Evolutionary conservation across 2,329 filamentous ascomycete species (phyloP).

Genomic region (Emergomyces orientalis): DNA sequence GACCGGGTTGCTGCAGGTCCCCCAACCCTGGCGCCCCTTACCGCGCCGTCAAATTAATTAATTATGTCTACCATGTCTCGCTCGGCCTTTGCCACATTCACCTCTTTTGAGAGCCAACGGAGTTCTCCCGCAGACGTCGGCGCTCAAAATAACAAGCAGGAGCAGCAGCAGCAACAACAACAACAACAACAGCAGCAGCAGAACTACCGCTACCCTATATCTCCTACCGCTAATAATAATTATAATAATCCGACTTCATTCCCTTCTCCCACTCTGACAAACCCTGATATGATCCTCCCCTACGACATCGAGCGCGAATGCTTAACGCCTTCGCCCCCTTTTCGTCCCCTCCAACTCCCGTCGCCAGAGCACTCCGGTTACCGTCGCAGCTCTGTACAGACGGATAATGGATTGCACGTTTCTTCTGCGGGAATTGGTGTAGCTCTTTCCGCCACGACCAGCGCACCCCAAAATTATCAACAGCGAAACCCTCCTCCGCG

Average conservation of each 20-base stretch:
- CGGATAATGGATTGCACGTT: background rate
- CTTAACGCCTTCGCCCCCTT: conserved; percentile 46
- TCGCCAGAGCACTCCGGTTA: conserved; percentile 32
- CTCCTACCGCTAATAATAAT: conserved; percentile 2
- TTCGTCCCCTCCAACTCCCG: conserved; percentile 40
- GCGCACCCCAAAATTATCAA: conserved; percentile 11
- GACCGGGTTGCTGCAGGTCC: conserved; percentile 7
- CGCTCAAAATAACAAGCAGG: background rate
- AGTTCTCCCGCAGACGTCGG: background rate
- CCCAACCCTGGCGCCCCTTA: background rate
- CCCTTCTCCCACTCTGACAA: conserved; percentile 77
- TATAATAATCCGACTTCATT: background rate
- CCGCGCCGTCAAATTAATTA: background rate
- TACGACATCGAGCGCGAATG: conserved; percentile 48
- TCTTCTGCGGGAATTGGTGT: conserved; percentile 8
- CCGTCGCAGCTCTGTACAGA: conserved; percentile 15
- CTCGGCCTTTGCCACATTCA: background rate
- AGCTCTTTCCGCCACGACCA: conserved; percentile 14
- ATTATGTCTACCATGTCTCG: conserved; percentile 3
- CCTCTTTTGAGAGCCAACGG: conserved; percentile 5
- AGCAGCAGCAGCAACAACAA: background rate
- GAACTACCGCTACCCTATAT: background rate
- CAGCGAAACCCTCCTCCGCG: conserved; percentile 23
- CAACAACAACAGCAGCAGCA: background rate
- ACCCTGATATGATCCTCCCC: conserved; percentile 90